phyloP scores from a whole-genome alignment of 2,329 filamentous ascomycete species.

The Catunica adiposa region DNA sequence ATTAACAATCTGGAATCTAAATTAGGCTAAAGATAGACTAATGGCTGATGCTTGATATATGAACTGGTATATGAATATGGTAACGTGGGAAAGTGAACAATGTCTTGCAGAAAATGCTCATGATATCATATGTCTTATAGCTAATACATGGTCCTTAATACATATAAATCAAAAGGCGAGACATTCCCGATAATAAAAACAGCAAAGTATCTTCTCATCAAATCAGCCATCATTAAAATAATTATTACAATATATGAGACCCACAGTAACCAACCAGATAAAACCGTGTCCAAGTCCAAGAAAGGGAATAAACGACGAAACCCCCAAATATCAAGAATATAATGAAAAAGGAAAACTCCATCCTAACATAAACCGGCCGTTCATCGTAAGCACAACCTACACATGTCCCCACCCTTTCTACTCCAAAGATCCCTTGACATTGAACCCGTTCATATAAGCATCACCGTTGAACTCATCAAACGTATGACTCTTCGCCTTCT shows the following conservation, averaged over 20 bases:
- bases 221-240: neutral
- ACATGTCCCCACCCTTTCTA: neutral
- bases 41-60: too few species aligned
- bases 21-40: too few species aligned
- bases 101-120: too few species aligned
- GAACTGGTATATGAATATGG: too few species aligned
- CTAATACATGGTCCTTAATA: too few species aligned
- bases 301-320: neutral
- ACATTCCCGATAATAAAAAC: neutral
- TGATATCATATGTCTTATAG: too few species aligned
- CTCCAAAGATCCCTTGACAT: neutral
- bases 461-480: neutral
- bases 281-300: neutral
- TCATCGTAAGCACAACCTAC: neutral
- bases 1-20: too few species aligned
- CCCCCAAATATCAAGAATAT: neutral
- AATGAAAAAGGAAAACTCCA: neutral
- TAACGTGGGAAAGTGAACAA: too few species aligned
- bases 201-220: neutral
- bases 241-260: neutral
- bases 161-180: too few species aligned
- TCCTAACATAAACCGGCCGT: neutral
- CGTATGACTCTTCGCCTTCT: constrained; percentile 10
- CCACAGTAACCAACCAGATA: neutral
- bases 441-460: neutral